Evolutionary conservation across 2,329 filamentous ascomycete species (phyloP).

Genomic region (Colletotrichum spinosum): DNA sequence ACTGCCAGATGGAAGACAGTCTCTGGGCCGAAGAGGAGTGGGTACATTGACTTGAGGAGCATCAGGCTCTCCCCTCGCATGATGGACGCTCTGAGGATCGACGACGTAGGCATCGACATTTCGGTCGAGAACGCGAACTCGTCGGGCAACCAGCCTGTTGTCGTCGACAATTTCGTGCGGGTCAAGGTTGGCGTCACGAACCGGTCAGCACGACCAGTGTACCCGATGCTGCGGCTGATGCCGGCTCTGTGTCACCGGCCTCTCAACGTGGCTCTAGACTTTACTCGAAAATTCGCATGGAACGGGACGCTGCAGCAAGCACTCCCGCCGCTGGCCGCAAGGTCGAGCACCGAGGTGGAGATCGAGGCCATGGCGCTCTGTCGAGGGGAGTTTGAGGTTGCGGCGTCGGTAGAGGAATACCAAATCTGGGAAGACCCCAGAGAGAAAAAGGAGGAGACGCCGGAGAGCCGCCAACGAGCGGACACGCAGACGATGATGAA

Average conservation of each 20-base stretch:
- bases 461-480: slow-evolving; percentile 54
- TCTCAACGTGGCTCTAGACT: slow-evolving; percentile 79
- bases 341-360: slow-evolving; percentile 68
- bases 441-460: slow-evolving; percentile 42
- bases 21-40: slow-evolving; percentile 64
- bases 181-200: slow-evolving; percentile 81
- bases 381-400: slow-evolving; percentile 84
- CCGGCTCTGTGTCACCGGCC: slow-evolving; percentile 81
- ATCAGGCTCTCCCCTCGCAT: slow-evolving; percentile 81
- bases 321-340: slow-evolving; percentile 71
- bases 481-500: slow-evolving; percentile 70
- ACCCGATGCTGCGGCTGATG: slow-evolving; percentile 79
- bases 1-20: slow-evolving; percentile 77
- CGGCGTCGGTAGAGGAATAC: slow-evolving; percentile 84
- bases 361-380: slow-evolving; percentile 82
- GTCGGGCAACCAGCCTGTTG: slow-evolving; percentile 45
- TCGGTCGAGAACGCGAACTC: slow-evolving; percentile 55
- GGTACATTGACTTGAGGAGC: slow-evolving; percentile 80
- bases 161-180: slow-evolving; percentile 74
- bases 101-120: slow-evolving; percentile 79
- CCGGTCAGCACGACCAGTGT: slow-evolving; percentile 74
- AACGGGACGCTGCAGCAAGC: slow-evolving; percentile 85
- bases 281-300: slow-evolving; percentile 85
- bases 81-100: slow-evolving; percentile 84
- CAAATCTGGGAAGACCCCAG: slow-evolving; percentile 58